Evolutionary conservation across 768 basidiomycete genomes (phyloP), one percentile per base, ranked within the genome.

Genomic region (Naganishia onofrii): DNA sequence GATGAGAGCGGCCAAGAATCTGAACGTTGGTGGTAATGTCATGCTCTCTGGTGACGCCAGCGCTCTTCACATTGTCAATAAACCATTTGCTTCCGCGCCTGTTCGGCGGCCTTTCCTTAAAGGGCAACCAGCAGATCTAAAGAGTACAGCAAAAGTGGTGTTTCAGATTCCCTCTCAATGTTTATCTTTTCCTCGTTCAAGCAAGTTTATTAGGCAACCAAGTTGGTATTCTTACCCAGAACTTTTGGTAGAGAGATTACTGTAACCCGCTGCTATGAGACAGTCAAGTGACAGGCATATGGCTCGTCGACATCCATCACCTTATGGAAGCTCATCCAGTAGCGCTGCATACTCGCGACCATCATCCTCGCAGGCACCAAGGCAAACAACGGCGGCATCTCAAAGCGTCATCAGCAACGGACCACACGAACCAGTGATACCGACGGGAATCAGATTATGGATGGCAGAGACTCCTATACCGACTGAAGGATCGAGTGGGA

Each of bases 21-120:
- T 42, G 9, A 56, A 15, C 9, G 29, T 32, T 5, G 12, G 54
- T 55, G 15, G 23, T 28, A 28, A 42, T 42, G 15, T 46, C 44
- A 51, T 51, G 7, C 46, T 46, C n/a, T 46, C 15, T n/a, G 48
- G 54, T 55, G 54, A 55, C 54, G 54, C 48, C 54, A 55, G 54
- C 54, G 54, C 32, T 29, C 26, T 29, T 31, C 12, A 3, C 28
- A 31, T 34, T 55, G 54, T 55, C 6, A 29, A 34, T 29, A 55
- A 28, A 29, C 29, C 7, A 7, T 1, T 63, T 68, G 26, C 60
- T 32, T 10, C 54, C 54, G 29, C 54, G 19, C 3, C 2, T 17
- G 31, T 26, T 1, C 28, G 19, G 21, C 54, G 19, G 29, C 32
- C 29, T 31, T 12, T 4, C 34, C 34, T 36, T 36, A 55, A 55